Evolutionary conservation across 495 filamentous ascomycete species (phyloP).

Genomic region (Tuber aestivum): DNA sequence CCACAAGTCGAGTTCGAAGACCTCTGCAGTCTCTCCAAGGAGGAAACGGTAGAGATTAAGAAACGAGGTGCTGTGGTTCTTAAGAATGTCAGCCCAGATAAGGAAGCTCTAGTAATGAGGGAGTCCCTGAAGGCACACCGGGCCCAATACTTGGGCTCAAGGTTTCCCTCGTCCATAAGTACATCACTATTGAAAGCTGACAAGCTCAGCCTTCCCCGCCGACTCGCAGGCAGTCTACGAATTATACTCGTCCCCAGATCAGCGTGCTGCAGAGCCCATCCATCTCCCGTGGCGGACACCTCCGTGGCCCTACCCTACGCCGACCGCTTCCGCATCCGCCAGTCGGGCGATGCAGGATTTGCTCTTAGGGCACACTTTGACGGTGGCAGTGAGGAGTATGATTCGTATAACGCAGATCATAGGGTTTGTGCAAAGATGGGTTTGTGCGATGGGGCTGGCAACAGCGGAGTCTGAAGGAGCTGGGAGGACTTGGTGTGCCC

Average conservation of each 20-base stretch:
- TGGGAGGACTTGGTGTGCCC: constrained; percentile 67
- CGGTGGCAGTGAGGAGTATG: constrained; percentile 54
- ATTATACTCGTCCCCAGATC: constrained; percentile 77
- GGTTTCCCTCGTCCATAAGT: constrained; percentile 37
- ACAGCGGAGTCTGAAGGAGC: constrained; percentile 78
- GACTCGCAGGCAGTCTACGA: constrained; percentile 70
- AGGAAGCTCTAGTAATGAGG: constrained; percentile 56
- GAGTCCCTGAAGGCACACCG: constrained; percentile 55
- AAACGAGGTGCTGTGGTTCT: constrained; percentile 61
- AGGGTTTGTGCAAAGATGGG: too few relatives aligned
- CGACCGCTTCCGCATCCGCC: constrained; percentile 73
- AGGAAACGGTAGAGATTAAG: constrained; percentile 55
- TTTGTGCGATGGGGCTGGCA: constrained; percentile 75
- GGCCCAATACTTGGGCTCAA: constrained; percentile 55
- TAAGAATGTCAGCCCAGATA: constrained; percentile 56
- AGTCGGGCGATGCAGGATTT: too few relatives aligned
- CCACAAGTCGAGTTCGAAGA: constrained; percentile 57
- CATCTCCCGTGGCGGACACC: constrained; percentile 57
- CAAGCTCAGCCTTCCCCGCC: constrained; percentile 49
- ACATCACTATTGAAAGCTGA: constrained; percentile 40
- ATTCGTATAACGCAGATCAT: constrained; percentile 70
- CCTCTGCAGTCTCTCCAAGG: constrained; percentile 48
- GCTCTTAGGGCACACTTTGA: too few relatives aligned
- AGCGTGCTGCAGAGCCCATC: constrained; percentile 69
- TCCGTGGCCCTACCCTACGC: constrained; percentile 65